A percentile compares a stretch with the other conserved stretches of the same genome.
Evolutionary conservation across 805 yeast species (phyloP).

Genomic region (Wickerhamomyces tratensis): DNA sequence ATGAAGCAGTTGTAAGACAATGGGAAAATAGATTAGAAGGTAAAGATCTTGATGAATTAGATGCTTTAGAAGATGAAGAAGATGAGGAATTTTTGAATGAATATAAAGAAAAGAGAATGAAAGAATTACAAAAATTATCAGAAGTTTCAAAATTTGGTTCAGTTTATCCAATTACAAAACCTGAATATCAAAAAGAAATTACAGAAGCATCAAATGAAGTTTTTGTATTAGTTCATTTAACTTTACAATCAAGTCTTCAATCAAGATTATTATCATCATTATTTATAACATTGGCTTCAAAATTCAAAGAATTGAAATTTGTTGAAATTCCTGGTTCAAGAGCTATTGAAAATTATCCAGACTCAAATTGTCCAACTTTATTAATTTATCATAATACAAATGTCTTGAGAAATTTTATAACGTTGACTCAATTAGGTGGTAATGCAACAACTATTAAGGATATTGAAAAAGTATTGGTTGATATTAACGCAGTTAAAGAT

Average conservation of each 20-base stretch:
- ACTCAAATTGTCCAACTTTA: constrained; percentile 82
- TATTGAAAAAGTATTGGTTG: constrained; percentile 63
- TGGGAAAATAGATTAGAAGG: constrained; percentile 77
- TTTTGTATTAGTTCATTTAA: constrained; percentile 70
- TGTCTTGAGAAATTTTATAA: constrained; percentile 72
- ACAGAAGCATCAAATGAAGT: constrained; percentile 65
- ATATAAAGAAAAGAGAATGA: constrained; percentile 69
- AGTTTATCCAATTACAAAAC: constrained; percentile 72
- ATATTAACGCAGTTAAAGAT: constrained; percentile 52
- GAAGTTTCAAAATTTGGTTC: constrained; percentile 57
- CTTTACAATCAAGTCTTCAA: constrained; percentile 60
- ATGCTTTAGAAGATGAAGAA: constrained; percentile 84
- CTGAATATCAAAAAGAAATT: constrained; percentile 79
- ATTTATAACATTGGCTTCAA: constrained; percentile 48
- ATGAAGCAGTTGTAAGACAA: constrained; percentile 69
- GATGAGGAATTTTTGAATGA: constrained; percentile 80
- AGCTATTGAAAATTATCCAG: constrained; percentile 91
- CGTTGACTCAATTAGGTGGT: constrained; percentile 79
- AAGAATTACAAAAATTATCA: constrained; percentile 57
- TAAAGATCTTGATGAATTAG: constrained; percentile 72
- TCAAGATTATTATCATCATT: constrained; percentile 60
- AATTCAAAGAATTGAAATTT: constrained; percentile 76
- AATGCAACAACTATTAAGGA: constrained; percentile 61
- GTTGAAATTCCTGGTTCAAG: constrained; percentile 87
- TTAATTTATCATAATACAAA: constrained; percentile 72